These are phyloP conservation scores for Talaromyces albobiverticillius DNA, from an alignment of 2,329 filamentous ascomycete species.

Conservation along the genomic window DNA sequence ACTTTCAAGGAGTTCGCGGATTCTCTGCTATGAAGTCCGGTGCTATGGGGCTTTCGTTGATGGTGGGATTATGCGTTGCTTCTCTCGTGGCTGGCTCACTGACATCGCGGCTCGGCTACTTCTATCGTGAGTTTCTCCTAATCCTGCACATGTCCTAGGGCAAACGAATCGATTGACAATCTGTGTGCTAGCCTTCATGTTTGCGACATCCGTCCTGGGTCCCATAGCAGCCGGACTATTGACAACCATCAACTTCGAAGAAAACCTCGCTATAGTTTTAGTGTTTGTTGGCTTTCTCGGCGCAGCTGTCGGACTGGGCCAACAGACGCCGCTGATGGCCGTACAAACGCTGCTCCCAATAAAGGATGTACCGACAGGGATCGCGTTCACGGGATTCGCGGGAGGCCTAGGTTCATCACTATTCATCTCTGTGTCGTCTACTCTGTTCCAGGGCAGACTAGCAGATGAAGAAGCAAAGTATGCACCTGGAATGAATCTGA, in stretches of 20 bases:
- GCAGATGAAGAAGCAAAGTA: constrained; percentile 18
- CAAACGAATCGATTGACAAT: not conserved
- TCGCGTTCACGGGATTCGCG: constrained; percentile 32
- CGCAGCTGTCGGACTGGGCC: constrained; percentile 18
- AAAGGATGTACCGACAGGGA: constrained; percentile 32
- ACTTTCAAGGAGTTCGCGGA: not conserved
- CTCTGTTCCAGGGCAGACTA: constrained; percentile 36
- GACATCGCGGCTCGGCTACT: constrained; percentile 25
- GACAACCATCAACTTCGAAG: constrained; percentile 29
- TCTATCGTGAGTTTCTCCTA: constrained; percentile 14
- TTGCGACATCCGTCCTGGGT: constrained; percentile 22
- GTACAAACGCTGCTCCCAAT: constrained; percentile 30
- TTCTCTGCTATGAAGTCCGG: not conserved
- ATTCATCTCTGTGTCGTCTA: constrained; percentile 36
- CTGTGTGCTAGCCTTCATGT: constrained; percentile 18
- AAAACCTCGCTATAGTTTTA: constrained; percentile 19
- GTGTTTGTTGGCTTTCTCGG: constrained; percentile 22
- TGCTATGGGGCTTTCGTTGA: not conserved
- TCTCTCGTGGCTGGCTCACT: constrained; percentile 25
- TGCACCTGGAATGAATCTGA: constrained; percentile 25
- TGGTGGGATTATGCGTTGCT: constrained; percentile 18
- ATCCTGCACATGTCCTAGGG: not conserved
- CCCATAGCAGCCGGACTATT: constrained; percentile 29
- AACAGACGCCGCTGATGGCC: constrained; percentile 32
- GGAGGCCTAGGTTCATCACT: constrained; percentile 36